These are phyloP conservation scores for Ogataea glucozyma DNA, from an alignment of 805 yeast genomes.

Conservation along the genomic window DNA sequence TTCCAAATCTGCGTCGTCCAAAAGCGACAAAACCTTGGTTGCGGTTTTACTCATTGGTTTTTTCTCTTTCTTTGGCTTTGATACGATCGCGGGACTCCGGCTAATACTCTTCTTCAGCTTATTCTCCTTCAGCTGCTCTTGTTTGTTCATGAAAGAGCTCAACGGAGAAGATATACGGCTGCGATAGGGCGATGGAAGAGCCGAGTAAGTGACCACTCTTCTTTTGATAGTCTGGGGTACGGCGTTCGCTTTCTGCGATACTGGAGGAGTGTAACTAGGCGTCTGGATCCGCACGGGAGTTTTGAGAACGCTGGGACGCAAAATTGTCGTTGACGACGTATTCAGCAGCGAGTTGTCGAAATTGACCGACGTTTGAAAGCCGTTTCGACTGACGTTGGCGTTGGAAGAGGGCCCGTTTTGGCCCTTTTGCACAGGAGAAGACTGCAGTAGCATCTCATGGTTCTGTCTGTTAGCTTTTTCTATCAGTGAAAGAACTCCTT, in stretches of 20 bases:
- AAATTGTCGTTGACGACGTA: conserved; percentile 19
- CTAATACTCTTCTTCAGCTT: too few species aligned
- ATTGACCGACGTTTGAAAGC: neutral
- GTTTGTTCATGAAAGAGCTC: conserved; percentile 22
- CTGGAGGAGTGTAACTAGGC: conserved; percentile 29
- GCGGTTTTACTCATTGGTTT: conserved; percentile 30
- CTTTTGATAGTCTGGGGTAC: conserved; percentile 26
- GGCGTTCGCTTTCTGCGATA: conserved; percentile 14
- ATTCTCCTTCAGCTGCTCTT: conserved; percentile 14
- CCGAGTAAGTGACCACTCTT: conserved; percentile 32
- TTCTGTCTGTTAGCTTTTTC: conserved; percentile 38
- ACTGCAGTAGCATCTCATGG: conserved; percentile 11
- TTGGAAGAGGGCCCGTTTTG: neutral
- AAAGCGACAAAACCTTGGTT: conserved; percentile 23
- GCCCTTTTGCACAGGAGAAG: conserved; percentile 5
- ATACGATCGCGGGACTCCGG: too few species aligned
- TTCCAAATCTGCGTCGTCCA: conserved; percentile 15
- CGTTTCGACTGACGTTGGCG: neutral
- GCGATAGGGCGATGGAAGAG: conserved; percentile 31
- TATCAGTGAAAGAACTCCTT: conserved; percentile 71
- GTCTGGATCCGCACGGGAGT: conserved; percentile 28
- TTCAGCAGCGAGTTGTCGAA: conserved; percentile 20
- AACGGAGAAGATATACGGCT: conserved; percentile 32
- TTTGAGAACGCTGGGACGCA: conserved; percentile 27
- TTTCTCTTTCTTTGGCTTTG: conserved; percentile 1